phyloP scores from a whole-genome alignment of 768 basidiomycete genomes.

The Termitomyces bulborhizus region DNA sequence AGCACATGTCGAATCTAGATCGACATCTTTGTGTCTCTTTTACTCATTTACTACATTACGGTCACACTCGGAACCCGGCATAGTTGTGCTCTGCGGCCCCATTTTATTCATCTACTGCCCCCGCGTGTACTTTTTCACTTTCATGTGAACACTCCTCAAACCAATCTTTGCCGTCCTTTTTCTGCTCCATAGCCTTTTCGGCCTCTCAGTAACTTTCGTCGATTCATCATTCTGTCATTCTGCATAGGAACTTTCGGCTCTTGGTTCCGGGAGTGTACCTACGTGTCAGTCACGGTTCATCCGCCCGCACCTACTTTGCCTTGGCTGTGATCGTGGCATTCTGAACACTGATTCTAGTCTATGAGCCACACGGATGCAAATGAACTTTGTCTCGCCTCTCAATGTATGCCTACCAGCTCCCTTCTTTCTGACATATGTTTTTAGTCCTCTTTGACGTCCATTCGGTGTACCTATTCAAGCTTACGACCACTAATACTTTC shows the following conservation, averaged over 20 bases:
- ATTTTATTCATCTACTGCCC: conserved; percentile 21
- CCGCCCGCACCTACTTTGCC: not conserved
- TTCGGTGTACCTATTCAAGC: conserved; percentile 10
- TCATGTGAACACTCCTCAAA: conserved; percentile 26
- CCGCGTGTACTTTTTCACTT: conserved; percentile 24
- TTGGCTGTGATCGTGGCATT: conserved; percentile 11
- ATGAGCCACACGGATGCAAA: conserved; percentile 16
- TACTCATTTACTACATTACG: conserved; percentile 26
- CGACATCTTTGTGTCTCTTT: conserved; percentile 19
- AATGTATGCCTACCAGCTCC: conserved; percentile 10
- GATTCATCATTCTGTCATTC: conserved; percentile 62
- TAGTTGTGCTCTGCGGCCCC: conserved; percentile 19
- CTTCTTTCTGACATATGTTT: conserved; percentile 11
- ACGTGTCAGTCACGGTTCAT: conserved; percentile 16
- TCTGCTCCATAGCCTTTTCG: conserved; percentile 24
- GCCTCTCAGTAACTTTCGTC: conserved; percentile 28
- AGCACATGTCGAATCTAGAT: conserved; percentile 22
- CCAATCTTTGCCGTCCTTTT: conserved; percentile 20
- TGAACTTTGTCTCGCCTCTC: conserved; percentile 14
- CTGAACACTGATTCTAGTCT: conserved; percentile 6
- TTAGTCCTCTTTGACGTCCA: conserved; percentile 11
- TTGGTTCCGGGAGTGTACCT: conserved; percentile 19
- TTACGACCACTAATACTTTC: conserved; percentile 15
- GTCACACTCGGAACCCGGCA: conserved; percentile 26
- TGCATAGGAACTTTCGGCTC: conserved; percentile 30